phyloP scores from a whole-genome alignment of 768 basidiomycete species.

The Harrya chromipes region DNA sequence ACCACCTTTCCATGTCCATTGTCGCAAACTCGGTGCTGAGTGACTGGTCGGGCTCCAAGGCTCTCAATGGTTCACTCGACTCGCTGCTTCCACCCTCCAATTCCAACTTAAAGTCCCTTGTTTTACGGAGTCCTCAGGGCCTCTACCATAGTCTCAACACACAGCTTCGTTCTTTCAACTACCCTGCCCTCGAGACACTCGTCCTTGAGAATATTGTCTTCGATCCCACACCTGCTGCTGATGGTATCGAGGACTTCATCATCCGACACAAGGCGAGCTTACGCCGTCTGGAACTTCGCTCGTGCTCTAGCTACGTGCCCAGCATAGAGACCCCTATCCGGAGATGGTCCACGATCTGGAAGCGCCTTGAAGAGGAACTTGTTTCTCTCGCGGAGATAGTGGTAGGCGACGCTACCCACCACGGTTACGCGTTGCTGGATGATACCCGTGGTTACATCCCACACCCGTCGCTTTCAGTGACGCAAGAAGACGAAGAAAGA shows the following conservation, averaged over 20 bases:
- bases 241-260: constrained; percentile 31
- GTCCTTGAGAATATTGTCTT: constrained; percentile 31
- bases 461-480: constrained; percentile 7
- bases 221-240: constrained; percentile 16
- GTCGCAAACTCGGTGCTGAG: constrained; percentile 31
- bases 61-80: constrained; percentile 23
- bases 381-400: constrained; percentile 22
- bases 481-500: constrained; percentile 14
- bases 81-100: constrained; percentile 25
- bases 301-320: constrained; percentile 27
- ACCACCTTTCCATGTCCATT: constrained; percentile 30
- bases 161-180: constrained; percentile 17
- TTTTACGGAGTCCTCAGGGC: constrained; percentile 27
- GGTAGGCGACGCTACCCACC: constrained; percentile 4
- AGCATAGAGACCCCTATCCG: constrained; percentile 14
- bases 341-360: constrained; percentile 29
- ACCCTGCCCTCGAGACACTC: constrained; percentile 27
- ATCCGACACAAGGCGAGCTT: constrained; percentile 28
- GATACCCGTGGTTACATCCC: constrained; percentile 21
- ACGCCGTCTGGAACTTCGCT: constrained; percentile 22
- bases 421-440: constrained; percentile 27
- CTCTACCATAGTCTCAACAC: constrained; percentile 27
- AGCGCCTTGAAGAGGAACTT: constrained; percentile 21
- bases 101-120: constrained; percentile 18
- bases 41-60: constrained; percentile 31